Base-by-base conservation (phyloP, 352 stramenopile genomes). In the Phytopythium cucurbitacearum region DNA sequence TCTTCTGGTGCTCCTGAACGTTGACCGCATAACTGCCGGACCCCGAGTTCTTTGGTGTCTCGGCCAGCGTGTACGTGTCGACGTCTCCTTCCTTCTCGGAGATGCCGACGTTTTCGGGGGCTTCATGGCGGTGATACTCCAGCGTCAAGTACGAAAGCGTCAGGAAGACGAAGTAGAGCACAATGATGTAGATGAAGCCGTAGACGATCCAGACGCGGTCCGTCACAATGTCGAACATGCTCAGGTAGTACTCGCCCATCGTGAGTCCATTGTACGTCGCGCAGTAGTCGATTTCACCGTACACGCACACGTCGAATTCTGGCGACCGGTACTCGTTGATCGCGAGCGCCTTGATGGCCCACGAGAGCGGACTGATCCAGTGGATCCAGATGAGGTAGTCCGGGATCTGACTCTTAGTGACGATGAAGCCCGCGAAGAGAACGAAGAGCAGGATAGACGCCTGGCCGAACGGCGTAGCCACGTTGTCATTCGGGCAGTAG, bases 61-160 rank as follows among this genome's bases (percentile, higher is more conserved):
- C 21, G 21, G 21, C 21, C 21, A 28, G 21, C 21, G 21, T 28
- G 21, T 28, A 28, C 21, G 21, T 28, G 21, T 28, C 21, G 21
- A 28, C 21, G 21, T 28, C 21, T 28, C 21, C 21, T 28, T 28
- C 21, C 21, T 28, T 28, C 21, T 28, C 21, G 21, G 21, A 28
- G 21, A 28, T 28, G 21, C 21, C 21, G 21, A 28, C 21, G 21
- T 28, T 28, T 28, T 28, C 21, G 2, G 21, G 21, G 21, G 21
- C 21, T 28, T 28, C 21, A 28, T 28, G 21, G 21, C 21, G 21
- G 21, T 28, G 21, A 28, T 28, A 28, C 21, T 28, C 21, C 21
- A 28, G 85, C 46, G 98, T 91, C 10, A 97, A 89, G 59, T 41
- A 83, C 51, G 33, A 78, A 78, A 60, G 57, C 53, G 53, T 73